These are phyloP conservation scores for Byssoonygena ceratinophila DNA, from an alignment of 2,329 filamentous ascomycete species.

Conservation along the genomic window DNA sequence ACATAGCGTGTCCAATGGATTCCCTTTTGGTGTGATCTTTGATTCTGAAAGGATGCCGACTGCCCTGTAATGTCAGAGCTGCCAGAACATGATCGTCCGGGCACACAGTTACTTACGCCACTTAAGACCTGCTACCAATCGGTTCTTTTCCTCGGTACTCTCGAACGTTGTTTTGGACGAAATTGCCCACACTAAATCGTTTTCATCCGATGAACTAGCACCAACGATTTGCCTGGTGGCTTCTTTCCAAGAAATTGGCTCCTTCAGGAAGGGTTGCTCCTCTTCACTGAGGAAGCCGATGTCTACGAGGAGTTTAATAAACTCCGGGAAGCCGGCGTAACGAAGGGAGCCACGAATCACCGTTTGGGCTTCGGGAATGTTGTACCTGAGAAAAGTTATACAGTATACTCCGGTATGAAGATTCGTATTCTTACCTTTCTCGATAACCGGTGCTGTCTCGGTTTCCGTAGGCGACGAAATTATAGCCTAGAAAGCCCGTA, in stretches of 20 bases:
- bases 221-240: constrained; percentile 68
- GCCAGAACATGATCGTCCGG: too few species aligned
- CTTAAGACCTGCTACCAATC: constrained; percentile 58
- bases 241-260: constrained; percentile 68
- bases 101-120: too few species aligned
- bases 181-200: constrained; percentile 64
- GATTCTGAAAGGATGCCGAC: constrained; percentile 56
- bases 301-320: constrained; percentile 77
- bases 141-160: constrained; percentile 55
- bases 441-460: constrained; percentile 79
- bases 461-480: constrained; percentile 89
- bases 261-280: constrained; percentile 53
- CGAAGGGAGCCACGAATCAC: constrained; percentile 75
- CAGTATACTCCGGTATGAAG: too few species aligned
- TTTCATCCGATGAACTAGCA: constrained; percentile 53
- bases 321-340: constrained; percentile 82
- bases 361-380: constrained; percentile 83
- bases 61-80: too few species aligned
- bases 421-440: too few species aligned
- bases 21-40: constrained; percentile 60
- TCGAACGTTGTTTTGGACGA: constrained; percentile 63
- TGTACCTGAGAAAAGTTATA: too few species aligned
- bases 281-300: constrained; percentile 77
- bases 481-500: constrained; percentile 80
- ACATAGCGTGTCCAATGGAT: constrained; percentile 83